phyloP scores from a whole-genome alignment of 75 land plant species.

The Ceratopteris richardii region DNA sequence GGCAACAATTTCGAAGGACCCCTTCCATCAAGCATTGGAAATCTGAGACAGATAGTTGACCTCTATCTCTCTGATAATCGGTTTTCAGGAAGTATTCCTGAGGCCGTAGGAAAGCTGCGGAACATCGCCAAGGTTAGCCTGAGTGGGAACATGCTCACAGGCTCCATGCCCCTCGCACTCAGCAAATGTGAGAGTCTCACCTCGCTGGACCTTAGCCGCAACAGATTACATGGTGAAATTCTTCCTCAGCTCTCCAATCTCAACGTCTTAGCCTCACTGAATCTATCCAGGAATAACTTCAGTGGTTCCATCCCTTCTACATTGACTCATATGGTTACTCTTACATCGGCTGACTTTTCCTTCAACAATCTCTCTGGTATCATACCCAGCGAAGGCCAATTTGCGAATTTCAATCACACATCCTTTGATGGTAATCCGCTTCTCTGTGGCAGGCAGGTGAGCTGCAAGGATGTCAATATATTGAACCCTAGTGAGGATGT shows the following conservation, averaged over 20 bases:
- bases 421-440: conserved; percentile 35
- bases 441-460: conserved; percentile 24
- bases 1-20: conserved; percentile 38
- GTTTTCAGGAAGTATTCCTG: conserved; percentile 37
- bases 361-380: conserved; percentile 41
- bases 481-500: neutral
- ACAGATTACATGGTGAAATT: conserved; percentile 38
- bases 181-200: conserved; percentile 31
- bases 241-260: conserved; percentile 30
- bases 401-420: conserved; percentile 18
- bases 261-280: conserved; percentile 29
- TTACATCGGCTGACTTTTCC: conserved; percentile 39
- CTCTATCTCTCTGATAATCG: conserved; percentile 43
- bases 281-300: conserved; percentile 35
- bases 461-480: neutral
- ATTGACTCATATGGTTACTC: conserved; percentile 32
- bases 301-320: conserved; percentile 33
- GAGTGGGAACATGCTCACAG: conserved; percentile 26
- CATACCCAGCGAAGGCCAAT: conserved; percentile 21
- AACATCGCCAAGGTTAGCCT: conserved; percentile 26
- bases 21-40: conserved; percentile 48
- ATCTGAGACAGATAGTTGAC: conserved; percentile 44
- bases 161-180: conserved; percentile 34
- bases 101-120: conserved; percentile 14
- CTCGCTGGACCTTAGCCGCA: conserved; percentile 28